Base-by-base conservation (phyloP, 345 rosid genomes). In the Noccaea bulbosa region DNA sequence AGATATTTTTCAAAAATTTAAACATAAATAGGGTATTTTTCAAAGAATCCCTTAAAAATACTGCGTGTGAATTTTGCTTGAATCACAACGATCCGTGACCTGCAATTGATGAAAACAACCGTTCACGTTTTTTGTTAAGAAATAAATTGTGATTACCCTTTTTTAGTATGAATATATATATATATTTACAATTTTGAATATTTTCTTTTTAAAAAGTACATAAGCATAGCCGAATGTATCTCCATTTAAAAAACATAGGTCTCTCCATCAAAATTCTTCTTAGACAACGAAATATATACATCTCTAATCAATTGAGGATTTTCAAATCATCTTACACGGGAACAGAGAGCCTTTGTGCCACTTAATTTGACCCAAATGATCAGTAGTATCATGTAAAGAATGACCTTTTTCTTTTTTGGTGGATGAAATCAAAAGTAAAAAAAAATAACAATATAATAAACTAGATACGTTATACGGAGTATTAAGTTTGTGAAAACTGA, bases 351-450 rank as follows among this genome's bases (percentile, higher is more conserved):
- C 20, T 15, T 15, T 33, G 14, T 30, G 59, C 67, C 59, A 60
- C 60, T 60, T 50, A 32, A 40, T 50, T 70, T 61, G 75, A 70
- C 67, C 67, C 51, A 24, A 39, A 58, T 59, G n/a, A 60, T 27
- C 22, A 15, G 11, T 40, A 15, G 11, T 40, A 17, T 39, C 51
- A 47, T 43, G 53, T 57, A 56, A 17, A 38, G 50, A 30, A n/a
- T 39, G 14, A 60, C 44, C 39, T 48, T 58, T 35, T 3, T 14
- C 16, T 37, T 48, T 57, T 46, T 16, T 41, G 43, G 12, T 20
- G 24, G 33, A 70, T 30, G 33, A 41, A 49, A 59, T 49, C 43
- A 24, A 49, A 41, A 49, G 48, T 49, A 34, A 24, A 49, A 69
- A 69, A 59, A 22, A 40, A 40, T 15, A 47, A 38, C 20, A 24